phyloP scores from a whole-genome alignment of 139 green algal species.

The Chlorella sp. region DNA sequence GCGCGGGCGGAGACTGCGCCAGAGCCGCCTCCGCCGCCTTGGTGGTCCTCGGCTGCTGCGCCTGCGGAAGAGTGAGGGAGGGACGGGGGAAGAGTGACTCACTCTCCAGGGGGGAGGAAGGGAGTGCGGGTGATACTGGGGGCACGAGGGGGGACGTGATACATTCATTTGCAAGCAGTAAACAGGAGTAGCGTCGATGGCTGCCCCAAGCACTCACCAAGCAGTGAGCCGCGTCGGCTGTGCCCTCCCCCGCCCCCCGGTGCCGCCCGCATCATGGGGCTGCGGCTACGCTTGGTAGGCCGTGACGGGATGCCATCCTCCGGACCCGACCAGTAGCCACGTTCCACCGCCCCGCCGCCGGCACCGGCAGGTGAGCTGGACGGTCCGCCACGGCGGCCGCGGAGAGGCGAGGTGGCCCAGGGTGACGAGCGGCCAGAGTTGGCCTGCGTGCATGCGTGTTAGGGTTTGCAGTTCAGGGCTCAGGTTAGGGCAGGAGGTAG shows the following conservation, averaged over 20 bases:
- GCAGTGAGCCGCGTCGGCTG: too few relatives aligned
- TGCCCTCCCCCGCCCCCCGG: not conserved
- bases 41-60: not conserved
- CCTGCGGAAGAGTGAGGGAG: too few relatives aligned
- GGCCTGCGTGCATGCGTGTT: not conserved
- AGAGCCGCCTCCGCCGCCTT: not conserved
- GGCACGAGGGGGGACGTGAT: too few relatives aligned
- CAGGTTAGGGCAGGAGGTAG: not conserved
- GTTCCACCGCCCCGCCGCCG: too few relatives aligned
- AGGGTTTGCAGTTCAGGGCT: not conserved
- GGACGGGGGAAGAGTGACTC: too few relatives aligned
- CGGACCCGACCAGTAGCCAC: not conserved
- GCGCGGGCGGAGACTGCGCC: not conserved
- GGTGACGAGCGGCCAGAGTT: not conserved
- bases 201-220: too few relatives aligned
- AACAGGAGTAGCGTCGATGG: too few relatives aligned
- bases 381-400: too few relatives aligned
- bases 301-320: not conserved
- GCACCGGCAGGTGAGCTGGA: not conserved
- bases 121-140: too few relatives aligned
- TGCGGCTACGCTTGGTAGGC: not conserved
- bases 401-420: not conserved
- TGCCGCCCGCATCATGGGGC: not conserved
- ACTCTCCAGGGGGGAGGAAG: too few relatives aligned
- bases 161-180: too few relatives aligned